A percentile compares a stretch with the other conserved stretches of the same genome.
These are phyloP conservation scores for Typha latifolia DNA, from an alignment of 176 grass and related monocot species.

Conservation along the genomic window DNA sequence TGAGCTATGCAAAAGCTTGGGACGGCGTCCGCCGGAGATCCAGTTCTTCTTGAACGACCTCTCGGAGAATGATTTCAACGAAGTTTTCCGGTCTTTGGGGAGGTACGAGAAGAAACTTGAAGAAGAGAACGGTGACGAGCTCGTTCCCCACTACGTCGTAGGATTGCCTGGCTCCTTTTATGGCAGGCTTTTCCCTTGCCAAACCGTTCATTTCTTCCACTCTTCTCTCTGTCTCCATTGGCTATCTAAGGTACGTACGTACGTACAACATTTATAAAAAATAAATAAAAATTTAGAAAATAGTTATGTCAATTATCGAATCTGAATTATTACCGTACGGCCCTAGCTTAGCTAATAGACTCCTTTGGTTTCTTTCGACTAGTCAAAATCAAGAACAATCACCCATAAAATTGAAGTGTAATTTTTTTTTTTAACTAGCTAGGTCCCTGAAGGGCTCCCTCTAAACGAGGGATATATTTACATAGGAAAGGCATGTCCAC, in stretches of 20 bases:
- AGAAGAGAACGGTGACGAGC: background rate
- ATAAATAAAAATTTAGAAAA: no score
- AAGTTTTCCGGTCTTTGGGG: constrained; percentile 24
- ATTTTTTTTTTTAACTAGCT: no score
- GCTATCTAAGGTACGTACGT: constrained; percentile 33
- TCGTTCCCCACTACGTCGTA: constrained; percentile 6
- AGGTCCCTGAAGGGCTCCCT: constrained; percentile 19
- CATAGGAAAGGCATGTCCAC: constrained; percentile 14
- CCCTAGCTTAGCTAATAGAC: no score
- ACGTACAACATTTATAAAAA: no score
- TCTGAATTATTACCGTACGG: no score
- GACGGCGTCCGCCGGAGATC: constrained; percentile 11
- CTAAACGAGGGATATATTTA: constrained; percentile 36
- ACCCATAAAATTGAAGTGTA: no score
- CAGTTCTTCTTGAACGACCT: constrained; percentile 73
- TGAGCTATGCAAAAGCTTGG: background rate
- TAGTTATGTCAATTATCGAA: no score
- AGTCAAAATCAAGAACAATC: no score
- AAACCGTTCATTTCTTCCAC: constrained; percentile 45
- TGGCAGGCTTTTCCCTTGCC: constrained; percentile 27
- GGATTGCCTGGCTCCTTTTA: constrained; percentile 38
- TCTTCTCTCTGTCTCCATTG: constrained; percentile 30
- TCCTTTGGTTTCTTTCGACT: no score
- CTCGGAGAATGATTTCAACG: constrained; percentile 48
- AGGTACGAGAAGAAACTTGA: constrained; percentile 7